Base-by-base conservation (phyloP, 139 green algal genomes). In the Closterium sp. region DNA sequence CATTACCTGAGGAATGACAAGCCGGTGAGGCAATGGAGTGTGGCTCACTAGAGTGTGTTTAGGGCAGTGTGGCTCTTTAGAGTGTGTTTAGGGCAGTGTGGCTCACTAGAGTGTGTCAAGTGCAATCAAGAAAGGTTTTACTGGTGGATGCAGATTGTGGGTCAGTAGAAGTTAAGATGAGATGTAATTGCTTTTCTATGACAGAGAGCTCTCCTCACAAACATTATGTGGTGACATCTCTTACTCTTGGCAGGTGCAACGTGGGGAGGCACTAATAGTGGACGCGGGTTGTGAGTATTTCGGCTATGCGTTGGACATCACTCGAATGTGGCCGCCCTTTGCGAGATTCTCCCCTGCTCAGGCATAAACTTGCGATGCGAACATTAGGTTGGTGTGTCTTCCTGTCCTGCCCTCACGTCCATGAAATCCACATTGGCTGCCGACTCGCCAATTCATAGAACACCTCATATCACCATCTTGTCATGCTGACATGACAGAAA, bases 201-300 rank as follows among this genome's bases (percentile, higher is more conserved):
- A 7, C 81, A 32, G 2, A 4, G n/a, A 25, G 2, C 30, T 23
- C 30, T 86, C 30, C 25, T 31, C n/a, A 19, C n/a, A 19, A 12
- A 19, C 81, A 33, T 12, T 6, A 6, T 55, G n/a, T n/a, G n/a
- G n/a, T n/a, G n/a, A n/a, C n/a, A n/a, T n/a, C n/a, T 85, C 7
- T 84, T 19, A 12, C 66, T 85, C 34, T 32, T 1, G 43, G 33
- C 88, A 93, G 91, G 91, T 93, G 36, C 34, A 55, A 32, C 87
- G 23, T 6, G 91, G 91, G 43, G 91, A 97, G 83, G 5, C 98
- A 86, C 34, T 99, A 90, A 94, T 98, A 32, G 97, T 99, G 96
- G 97, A 99, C 89, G 97, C 97, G 10, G 97, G 97, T 9, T 98
- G 96, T 85, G 97, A 99, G 95, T 90, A 95, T 34, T 95, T 96